Base-by-base conservation (phyloP, 805 yeast genomes). In the Barnettozyma pratensis region DNA sequence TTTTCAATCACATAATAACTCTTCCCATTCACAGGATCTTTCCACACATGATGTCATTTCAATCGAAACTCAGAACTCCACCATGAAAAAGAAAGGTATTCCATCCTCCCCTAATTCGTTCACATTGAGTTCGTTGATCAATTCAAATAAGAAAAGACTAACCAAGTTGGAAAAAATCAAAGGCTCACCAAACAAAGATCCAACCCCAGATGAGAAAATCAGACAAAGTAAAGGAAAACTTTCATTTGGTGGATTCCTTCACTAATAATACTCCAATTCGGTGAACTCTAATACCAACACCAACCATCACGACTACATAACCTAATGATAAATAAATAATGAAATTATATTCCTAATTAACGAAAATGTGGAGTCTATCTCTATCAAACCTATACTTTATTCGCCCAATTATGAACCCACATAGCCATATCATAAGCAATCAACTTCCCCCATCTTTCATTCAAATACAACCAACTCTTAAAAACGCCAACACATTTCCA, bases 101-200 rank as follows among this genome's bases (percentile, higher is more conserved):
- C 63, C 60, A 7, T 37, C 49, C 5, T 59, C 63, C 4, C 65
- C 63, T n/a, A 57, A 61, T 4, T 59, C 63, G 2, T 54, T 47
- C 40, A 49, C 54, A 14, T 37, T 61, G 46, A 57, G 57, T 26
- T 53, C 63, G 0, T 37, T 59, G n/a, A 42, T 59, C 1, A 44
- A 49, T 6, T 7, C 40, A 4, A 27, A 27, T 6, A 39, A 42
- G 31, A 10, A 50, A 1, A 31, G 44, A 38, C 9, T 52, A 8
- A 41, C 42, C 31, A 49, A 47, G 5, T 11, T 59, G 39, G 61
- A 56, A 14, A 52, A 37, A 4, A 59, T 59, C n/a, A 53, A 56
- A 50, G 63, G 61, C 1, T 59, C 63, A 1, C 61, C 61, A 14
- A 57, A 57, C 39, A 44, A 52, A 41, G 52, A 52, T 6, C 40